Evolutionary conservation across 768 basidiomycete species (phyloP), one percentile per base, ranked within the genome.

Genomic region (Mycena latifolia): DNA sequence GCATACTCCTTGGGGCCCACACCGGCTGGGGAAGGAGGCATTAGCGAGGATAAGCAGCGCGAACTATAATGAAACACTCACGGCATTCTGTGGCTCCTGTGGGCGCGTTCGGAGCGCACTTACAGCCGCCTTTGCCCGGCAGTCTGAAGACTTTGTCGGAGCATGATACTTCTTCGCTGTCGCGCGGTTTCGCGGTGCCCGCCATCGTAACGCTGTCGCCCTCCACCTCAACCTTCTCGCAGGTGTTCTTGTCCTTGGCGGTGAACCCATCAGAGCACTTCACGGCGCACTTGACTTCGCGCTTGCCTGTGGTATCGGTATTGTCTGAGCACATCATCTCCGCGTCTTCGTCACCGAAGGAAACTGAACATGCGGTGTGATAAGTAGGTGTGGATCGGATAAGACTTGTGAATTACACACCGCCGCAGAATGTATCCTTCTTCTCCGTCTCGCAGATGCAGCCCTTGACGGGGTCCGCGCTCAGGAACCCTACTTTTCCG

Each of bases 251-350:
- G 35, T 37, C 47, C 35, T 31, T 59, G 4, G 57, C 47, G 24
- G 29, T n/a, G 25, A 50, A 59, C 0, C 5, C 10, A 14, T 37
- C 57, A 17, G 47, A 20, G 35, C 58, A 60, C n/a, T 60, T 39
- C 24, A 52, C 58, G 3, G 48, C 39, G 18, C 58, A 60, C n/a
- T 41, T 60, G 37, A 60, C 58, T 15, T 60, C 50, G 37, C 58
- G 58, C 11, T 12, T 31, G 27, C 58, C 58, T 3, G 2, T 9
- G 5, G 6, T 2, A 22, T 43, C 37, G 20, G 58, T 60, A 14
- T 48, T 51, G n/a, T 60, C 58, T 3, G 37, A 41, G 50, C 58
- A 60, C 33, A 31, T 51, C 58, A 51, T 51, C 39, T 60, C 58
- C n/a, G 58, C 58, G 28, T 51, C 58, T 11, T 12, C 29, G 18